Evolutionary conservation across 2,329 filamentous ascomycete species (phyloP), one percentile per base, ranked within the genome.

Genomic region (Fusarium tricinctum): DNA sequence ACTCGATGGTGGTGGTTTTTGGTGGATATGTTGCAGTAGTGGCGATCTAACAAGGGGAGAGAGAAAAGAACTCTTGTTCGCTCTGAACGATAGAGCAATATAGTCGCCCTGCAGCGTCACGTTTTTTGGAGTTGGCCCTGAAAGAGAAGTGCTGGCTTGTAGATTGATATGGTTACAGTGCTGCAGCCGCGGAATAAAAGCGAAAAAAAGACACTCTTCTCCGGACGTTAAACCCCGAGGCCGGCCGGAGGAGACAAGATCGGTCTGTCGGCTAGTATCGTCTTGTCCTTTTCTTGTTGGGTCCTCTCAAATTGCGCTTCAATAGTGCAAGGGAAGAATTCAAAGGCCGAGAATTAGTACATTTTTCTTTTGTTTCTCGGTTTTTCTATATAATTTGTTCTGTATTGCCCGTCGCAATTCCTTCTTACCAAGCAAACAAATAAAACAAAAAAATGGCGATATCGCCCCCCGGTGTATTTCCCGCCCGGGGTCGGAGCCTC

Each of bases 221-320:
- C 61, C 38, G 61, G 60, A 50, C n/a, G 51, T 58, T 62, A 70
- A 70, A 30, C 30, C 42, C 70, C 70, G 71, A 73, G 54, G 68
- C 68, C 63, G 68, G 71, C 54, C 58, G 66, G 68, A 55, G 56
- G 28, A 64, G 39, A 58, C 47, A 39, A 44, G 53, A 53, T 63
- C 68, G 63, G 66, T 39, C 63, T 44, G 70, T 71, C 71, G 71
- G 72, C 57, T 73, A 73, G 55, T 73, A 58, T 74, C 72, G 72
- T 71, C 70, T 68, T 59, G 66, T 50, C 22, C 28, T 43, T 42
- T 8, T 32, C 38, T 42, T 33, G 26, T 19, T 38, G 15, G 44
- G n/a, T 40, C 38, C 44, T 15, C n/a, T 39, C 23, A 42, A 58
- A 39, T 62, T 45, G 49, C 40, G 45, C 40, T 52, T 35, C 10